Conservation (phyloP, 2,329 filamentous ascomycete genomes). For the Phyllosticta citriasiana region DNA sequence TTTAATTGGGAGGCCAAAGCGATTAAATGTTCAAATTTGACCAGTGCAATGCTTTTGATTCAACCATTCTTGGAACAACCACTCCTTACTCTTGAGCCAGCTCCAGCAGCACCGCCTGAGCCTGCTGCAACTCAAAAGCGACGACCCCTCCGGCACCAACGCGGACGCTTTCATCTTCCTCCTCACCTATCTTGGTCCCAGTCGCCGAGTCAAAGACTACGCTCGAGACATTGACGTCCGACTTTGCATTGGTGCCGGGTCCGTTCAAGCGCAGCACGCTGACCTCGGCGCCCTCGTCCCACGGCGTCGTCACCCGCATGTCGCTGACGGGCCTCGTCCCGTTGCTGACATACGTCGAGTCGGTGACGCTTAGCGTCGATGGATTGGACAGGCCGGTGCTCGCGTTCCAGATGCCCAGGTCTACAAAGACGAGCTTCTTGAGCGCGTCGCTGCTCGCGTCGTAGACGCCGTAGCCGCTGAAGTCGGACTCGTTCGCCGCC, state of each 20-base stretch:
- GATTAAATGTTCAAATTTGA: too few relatives aligned
- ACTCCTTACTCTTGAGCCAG: not conserved
- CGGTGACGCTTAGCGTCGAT: not conserved
- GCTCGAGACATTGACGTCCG: not conserved
- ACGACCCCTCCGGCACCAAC: slow-evolving; percentile 2
- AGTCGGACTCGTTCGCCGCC: not conserved
- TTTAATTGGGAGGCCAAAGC: too few relatives aligned
- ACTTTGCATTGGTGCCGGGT: slow-evolving; percentile 7
- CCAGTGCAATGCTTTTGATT: not conserved
- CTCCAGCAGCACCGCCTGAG: slow-evolving; percentile 8
- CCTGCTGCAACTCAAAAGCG: not conserved
- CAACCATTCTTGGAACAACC: not conserved
- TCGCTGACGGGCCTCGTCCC: not conserved
- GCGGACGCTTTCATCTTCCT: not conserved
- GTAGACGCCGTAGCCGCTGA: slow-evolving; percentile 6
- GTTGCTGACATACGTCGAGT: slow-evolving; percentile 1
- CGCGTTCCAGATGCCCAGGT: slow-evolving; percentile 8
- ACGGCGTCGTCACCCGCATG: not conserved
- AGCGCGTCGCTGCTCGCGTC: not conserved
- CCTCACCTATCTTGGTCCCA: not conserved
- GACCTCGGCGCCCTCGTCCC: not conserved
- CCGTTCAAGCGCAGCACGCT: slow-evolving; percentile 1
- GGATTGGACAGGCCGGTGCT: slow-evolving; percentile 5
- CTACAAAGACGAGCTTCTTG: slow-evolving; percentile 5
- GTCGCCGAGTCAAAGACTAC: slow-evolving; percentile 1